Evolutionary conservation across 2,329 filamentous ascomycete genomes (phyloP).

Genomic region (Hansfordia pulvinata): DNA sequence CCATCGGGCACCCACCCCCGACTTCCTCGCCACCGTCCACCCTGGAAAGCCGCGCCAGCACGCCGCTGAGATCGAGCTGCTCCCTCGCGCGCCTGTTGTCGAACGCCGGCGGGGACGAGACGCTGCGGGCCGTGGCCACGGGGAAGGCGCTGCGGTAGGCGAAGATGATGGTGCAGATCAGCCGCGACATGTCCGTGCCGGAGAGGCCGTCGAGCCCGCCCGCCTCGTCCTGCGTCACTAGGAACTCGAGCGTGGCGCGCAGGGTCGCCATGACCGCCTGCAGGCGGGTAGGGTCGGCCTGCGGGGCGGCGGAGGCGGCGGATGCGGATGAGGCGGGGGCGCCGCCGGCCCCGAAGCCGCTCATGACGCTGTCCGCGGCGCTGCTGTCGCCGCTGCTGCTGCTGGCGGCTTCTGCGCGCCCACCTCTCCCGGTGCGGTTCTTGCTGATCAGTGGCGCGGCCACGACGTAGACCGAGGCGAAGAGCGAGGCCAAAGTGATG

Average conservation of each 20-base stretch:
- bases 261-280: conserved; percentile 10
- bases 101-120: too few relatives aligned
- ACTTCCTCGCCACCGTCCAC: not conserved
- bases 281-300: conserved; percentile 8
- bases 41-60: conserved; percentile 21
- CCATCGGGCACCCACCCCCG: conserved; percentile 4
- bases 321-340: too few relatives aligned
- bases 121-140: conserved; percentile 19
- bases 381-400: conserved; percentile 4
- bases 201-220: conserved; percentile 21
- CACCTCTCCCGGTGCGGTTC: too few relatives aligned
- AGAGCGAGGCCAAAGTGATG: conserved; percentile 19
- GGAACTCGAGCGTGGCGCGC: conserved; percentile 18
- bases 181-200: conserved; percentile 26
- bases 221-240: conserved; percentile 10
- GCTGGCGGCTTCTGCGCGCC: too few relatives aligned
- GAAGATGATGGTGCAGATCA: conserved; percentile 27
- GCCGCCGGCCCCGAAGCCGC: too few relatives aligned
- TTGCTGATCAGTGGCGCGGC: conserved; percentile 21
- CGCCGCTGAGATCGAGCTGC: conserved; percentile 23
- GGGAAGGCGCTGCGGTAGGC: conserved; percentile 33
- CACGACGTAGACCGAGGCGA: conserved; percentile 24
- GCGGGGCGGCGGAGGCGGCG: too few relatives aligned
- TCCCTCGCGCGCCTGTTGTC: conserved; percentile 23
- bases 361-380: too few relatives aligned